These are phyloP conservation scores for Cordia subcordata DNA, from an alignment of 257 asterid genomes.

Conservation along the genomic window DNA sequence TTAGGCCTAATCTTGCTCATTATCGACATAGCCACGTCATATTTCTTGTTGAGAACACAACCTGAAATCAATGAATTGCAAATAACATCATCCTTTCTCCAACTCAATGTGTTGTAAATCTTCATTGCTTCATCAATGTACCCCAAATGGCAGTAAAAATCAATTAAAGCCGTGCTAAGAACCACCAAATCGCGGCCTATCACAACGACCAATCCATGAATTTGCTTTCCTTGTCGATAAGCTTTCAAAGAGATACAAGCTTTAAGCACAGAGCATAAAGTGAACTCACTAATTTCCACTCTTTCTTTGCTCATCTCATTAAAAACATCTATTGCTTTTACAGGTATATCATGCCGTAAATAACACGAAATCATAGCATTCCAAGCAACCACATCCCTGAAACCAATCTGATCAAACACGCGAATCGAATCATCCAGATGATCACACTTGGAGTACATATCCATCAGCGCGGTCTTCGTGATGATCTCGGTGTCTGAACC, in stretches of 20 bases:
- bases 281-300: conserved; percentile 14
- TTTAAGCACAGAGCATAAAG: conserved; percentile 23
- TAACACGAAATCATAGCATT: conserved; percentile 19
- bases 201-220: conserved; percentile 18
- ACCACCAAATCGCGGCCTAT: conserved; percentile 24
- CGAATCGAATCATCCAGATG: conserved; percentile 8
- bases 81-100: conserved; percentile 21
- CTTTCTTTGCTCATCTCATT: conserved; percentile 13
- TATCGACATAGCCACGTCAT: conserved; percentile 17
- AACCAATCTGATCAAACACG: conserved; percentile 19
- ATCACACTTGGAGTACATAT: conserved; percentile 21
- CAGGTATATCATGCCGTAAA: conserved; percentile 14
- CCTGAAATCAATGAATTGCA: conserved; percentile 17
- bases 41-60: conserved; percentile 18
- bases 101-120: conserved; percentile 11
- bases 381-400: conserved; percentile 22
- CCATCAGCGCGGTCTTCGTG: conserved; percentile 19
- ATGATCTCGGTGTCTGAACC: conserved; percentile 13
- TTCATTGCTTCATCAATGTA: conserved; percentile 21
- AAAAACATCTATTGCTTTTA: conserved; percentile 12
- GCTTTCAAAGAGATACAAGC: conserved; percentile 20
- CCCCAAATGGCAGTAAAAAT: conserved; percentile 16
- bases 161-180: conserved; percentile 22
- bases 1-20: conserved; percentile 13
- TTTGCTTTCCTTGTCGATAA: conserved; percentile 19